A percentile compares a stretch with the other conserved stretches of the same genome.
phyloP scores from a whole-genome alignment of 2,329 filamentous ascomycete species.

The Sporothrix euskadiensis region DNA sequence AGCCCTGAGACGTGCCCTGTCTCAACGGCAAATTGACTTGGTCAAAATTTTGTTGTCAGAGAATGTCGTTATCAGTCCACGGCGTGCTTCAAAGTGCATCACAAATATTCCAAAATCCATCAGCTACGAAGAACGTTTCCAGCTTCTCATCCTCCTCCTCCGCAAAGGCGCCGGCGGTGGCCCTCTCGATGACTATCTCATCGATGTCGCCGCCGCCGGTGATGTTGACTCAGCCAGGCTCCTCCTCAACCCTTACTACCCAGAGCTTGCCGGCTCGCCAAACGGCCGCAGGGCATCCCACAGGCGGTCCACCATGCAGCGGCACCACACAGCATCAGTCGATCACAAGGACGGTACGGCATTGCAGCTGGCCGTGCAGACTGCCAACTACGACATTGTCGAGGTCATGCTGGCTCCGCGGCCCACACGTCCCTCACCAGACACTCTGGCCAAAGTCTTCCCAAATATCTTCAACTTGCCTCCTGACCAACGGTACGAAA shows the following conservation, averaged over 20 bases:
- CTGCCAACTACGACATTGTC: conserved; percentile 48
- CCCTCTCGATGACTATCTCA: conserved; percentile 51
- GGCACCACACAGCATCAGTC: conserved; percentile 54
- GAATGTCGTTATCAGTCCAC: conserved; percentile 46
- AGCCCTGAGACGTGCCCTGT: conserved; percentile 52
- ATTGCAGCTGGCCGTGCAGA: conserved; percentile 51
- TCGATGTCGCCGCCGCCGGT: conserved; percentile 51
- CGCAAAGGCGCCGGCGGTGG: conserved; percentile 53
- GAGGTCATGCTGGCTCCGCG: conserved; percentile 49
- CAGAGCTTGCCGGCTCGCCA: conserved; percentile 27
- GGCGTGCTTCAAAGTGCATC: conserved; percentile 53
- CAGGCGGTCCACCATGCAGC: conserved; percentile 30
- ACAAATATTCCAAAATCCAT: conserved; percentile 53
- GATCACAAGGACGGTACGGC: conserved; percentile 55
- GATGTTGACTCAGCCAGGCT: conserved; percentile 52
- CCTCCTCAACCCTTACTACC: conserved; percentile 52
- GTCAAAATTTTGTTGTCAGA: conserved; percentile 51
- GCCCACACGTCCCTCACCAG: conserved; percentile 51
- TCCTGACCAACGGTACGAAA: conserved; percentile 47
- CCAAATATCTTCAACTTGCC: conserved; percentile 49
- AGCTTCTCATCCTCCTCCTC: conserved; percentile 50
- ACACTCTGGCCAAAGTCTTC: conserved; percentile 53
- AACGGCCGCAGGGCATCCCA: not conserved
- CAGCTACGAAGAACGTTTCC: conserved; percentile 49
- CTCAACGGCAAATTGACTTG: conserved; percentile 49